Percentiles rank a stretch among this genome's conserved stretches.
phyloP scores from a whole-genome alignment of 306 rosid species.

The Vigna reflexopilosa region DNA sequence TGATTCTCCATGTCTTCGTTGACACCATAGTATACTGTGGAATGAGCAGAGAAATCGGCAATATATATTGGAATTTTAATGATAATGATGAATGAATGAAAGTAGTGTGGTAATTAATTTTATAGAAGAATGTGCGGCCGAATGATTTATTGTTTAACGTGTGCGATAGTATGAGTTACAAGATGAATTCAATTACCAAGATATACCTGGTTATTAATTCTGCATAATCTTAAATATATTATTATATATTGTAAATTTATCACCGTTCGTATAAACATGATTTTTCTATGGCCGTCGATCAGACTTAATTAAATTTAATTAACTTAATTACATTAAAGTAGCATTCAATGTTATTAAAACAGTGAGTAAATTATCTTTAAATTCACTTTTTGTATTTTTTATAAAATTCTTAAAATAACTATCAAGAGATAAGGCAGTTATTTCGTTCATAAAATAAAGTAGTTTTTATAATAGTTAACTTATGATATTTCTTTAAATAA shows the following conservation, averaged over 20 bases:
- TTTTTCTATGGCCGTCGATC: background rate
- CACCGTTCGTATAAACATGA: background rate
- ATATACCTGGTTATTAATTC: slow-evolving; percentile 23
- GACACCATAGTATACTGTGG: background rate
- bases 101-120: slow-evolving; percentile 31
- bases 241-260: too few relatives aligned
- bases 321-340: background rate
- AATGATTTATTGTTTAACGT: slow-evolving; percentile 46
- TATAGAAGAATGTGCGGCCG: slow-evolving; percentile 60
- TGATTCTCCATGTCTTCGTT: slow-evolving; percentile 41
- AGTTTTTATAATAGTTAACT: too few relatives aligned
- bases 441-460: too few relatives aligned
- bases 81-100: slow-evolving; percentile 18
- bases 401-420: too few relatives aligned
- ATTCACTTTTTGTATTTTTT: too few relatives aligned
- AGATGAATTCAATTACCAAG: slow-evolving; percentile 45
- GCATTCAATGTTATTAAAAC: too few relatives aligned
- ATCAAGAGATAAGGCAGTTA: background rate
- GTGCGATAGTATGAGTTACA: slow-evolving; percentile 61
- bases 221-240: background rate
- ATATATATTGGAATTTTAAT: slow-evolving; percentile 32
- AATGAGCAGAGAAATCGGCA: background rate
- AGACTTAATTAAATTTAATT: too few relatives aligned
- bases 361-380: background rate
- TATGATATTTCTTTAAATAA: too few relatives aligned